A percentile compares a stretch with the other conserved stretches of the same genome.
These are phyloP conservation scores for Penicillium capsulatum DNA, from an alignment of 2,329 filamentous ascomycete genomes.

Conservation along the genomic window DNA sequence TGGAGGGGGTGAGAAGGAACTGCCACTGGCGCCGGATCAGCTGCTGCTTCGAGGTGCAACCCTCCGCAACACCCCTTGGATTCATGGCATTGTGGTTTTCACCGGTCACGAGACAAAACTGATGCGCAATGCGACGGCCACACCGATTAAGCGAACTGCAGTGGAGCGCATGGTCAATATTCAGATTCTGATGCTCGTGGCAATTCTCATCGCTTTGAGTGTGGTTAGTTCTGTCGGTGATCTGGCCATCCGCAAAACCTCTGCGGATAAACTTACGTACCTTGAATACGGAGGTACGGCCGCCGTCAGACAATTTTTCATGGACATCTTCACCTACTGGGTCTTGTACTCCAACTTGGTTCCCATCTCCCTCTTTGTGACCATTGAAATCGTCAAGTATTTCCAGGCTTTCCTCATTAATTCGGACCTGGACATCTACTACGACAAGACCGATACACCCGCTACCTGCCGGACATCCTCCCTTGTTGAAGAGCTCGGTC, in stretches of 20 bases:
- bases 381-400: slow-evolving; percentile 95
- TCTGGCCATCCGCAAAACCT: slow-evolving; percentile 68
- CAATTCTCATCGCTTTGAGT: slow-evolving; percentile 76
- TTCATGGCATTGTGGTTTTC: slow-evolving; percentile 93
- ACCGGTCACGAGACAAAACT: slow-evolving; percentile 97
- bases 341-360: slow-evolving; percentile 95
- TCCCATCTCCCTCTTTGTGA: slow-evolving; percentile 96
- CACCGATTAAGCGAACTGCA: slow-evolving; percentile 95
- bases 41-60: slow-evolving; percentile 89
- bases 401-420: slow-evolving; percentile 97
- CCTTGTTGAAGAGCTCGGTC: slow-evolving; percentile 91
- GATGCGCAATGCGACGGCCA: slow-evolving; percentile 96
- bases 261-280: slow-evolving; percentile 63
- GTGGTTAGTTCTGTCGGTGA: slow-evolving; percentile 90
- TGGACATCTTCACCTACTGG: slow-evolving; percentile 97
- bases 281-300: slow-evolving; percentile 63
- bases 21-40: slow-evolving; percentile 86
- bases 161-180: slow-evolving; percentile 92
- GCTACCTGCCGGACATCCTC: slow-evolving; percentile 95
- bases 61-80: slow-evolving; percentile 92
- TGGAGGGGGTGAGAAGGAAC: slow-evolving; percentile 87
- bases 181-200: slow-evolving; percentile 85
- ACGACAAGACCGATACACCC: slow-evolving; percentile 90
- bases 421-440: slow-evolving; percentile 95
- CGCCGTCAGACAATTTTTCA: slow-evolving; percentile 77